Evolutionary conservation across 441 rosid genomes (phyloP).

Genomic region (Erodium moschatum): DNA sequence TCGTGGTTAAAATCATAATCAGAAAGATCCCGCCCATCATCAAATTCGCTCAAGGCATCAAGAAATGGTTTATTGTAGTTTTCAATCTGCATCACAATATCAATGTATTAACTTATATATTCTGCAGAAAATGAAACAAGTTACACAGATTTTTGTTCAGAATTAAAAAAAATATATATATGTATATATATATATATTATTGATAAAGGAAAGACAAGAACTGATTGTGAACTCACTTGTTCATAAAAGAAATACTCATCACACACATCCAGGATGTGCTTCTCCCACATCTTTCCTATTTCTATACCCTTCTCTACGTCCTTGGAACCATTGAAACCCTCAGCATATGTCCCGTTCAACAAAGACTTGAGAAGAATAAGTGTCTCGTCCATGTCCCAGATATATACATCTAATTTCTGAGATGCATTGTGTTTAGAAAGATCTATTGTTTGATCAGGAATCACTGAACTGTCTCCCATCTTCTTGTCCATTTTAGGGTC

Average conservation of each 20-base stretch:
- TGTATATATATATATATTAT: too few species aligned
- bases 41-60: conserved; percentile 50
- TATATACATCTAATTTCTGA: conserved; percentile 41
- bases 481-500: conserved; percentile 7
- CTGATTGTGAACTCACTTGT: conserved; percentile 37
- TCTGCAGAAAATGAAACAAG: conserved; percentile 6
- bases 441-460: conserved; percentile 20
- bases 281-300: conserved; percentile 79
- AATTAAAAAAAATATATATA: neutral
- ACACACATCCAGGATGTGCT: conserved; percentile 57
- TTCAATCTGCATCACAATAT: conserved; percentile 48
- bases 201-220: neutral
- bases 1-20: conserved; percentile 56
- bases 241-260: conserved; percentile 68
- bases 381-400: conserved; percentile 96
- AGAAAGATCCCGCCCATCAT: conserved; percentile 66
- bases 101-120: neutral
- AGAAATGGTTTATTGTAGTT: conserved; percentile 69
- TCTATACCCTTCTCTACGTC: conserved; percentile 59
- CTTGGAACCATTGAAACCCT: conserved; percentile 45
- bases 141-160: neutral
- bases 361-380: conserved; percentile 82
- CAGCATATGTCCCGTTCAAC: conserved; percentile 55
- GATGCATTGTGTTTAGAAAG: conserved; percentile 19
- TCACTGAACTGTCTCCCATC: conserved; percentile 30